Evolutionary conservation across 169 alveolate species (phyloP).

Genomic region (Eimeria falciformis): DNA sequence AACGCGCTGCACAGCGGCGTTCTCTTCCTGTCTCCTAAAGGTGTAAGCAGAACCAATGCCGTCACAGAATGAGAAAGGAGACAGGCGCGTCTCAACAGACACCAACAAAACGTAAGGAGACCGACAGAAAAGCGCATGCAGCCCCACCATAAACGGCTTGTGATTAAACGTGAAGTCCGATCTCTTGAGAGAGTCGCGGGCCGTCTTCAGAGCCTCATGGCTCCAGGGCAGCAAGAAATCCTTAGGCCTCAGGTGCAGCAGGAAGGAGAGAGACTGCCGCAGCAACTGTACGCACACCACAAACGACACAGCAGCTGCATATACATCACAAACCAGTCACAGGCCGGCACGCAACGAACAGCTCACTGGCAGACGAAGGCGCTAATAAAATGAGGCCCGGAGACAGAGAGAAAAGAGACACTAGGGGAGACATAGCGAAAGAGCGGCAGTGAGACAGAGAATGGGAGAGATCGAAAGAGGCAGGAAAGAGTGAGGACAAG

Average conservation of each 20-base stretch:
- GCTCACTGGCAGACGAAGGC: no score
- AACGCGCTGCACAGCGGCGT: neutral
- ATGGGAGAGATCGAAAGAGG: neutral
- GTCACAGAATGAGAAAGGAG: neutral
- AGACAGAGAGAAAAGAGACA: no score
- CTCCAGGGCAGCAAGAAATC: slow-evolving; percentile 38
- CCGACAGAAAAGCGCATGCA: neutral
- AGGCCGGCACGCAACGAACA: no score
- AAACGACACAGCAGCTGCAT: neutral
- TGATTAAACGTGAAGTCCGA: slow-evolving; percentile 43
- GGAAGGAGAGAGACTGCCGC: neutral
- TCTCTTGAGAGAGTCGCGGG: neutral
- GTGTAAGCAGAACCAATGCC: neutral
- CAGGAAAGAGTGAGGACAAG: neutral
- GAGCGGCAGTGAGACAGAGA: no score
- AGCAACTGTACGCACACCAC: neutral
- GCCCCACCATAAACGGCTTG: slow-evolving; percentile 28
- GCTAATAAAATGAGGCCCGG: no score
- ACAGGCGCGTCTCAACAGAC: no score
- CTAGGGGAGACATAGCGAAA: no score
- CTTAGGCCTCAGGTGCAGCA: slow-evolving; percentile 63
- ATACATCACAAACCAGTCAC: no score
- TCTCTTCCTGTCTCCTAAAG: no score
- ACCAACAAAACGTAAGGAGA: no score
- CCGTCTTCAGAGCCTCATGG: neutral